Base-by-base conservation (phyloP, 345 rosid species). In the Euphorbia lathyris region DNA sequence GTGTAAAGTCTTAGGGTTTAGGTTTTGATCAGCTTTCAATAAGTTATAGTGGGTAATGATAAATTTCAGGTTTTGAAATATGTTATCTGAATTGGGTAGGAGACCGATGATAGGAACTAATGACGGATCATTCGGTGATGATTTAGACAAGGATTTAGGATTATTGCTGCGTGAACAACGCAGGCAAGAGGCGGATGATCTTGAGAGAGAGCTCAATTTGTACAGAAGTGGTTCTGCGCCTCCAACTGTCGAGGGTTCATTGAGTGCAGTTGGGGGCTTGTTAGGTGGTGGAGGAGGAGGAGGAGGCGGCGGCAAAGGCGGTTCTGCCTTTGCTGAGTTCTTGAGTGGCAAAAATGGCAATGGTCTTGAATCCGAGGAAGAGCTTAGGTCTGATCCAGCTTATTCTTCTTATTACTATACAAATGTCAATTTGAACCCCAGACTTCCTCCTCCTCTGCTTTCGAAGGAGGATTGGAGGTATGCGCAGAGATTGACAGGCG, bases 401-500 rank as follows among this genome's bases (percentile, higher is more conserved):
- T 91, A 91, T 77, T 71, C 75, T 45, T 72, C 85, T 0, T 93
- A 90, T 64, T 91, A 89, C 74, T 86, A 86, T 84, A 84, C 88
- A 1, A 86, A 89, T 76, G 87, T 85, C 76, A 91, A 91, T 74
- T 74, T 90, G 76, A 93, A 93, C 73, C 98, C 98, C 10, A 88
- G 98, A 82, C 86, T 93, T 47, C 97, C 98, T 0, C 97, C 97
- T 43, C 98, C 98, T 68, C 77, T 93, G 74, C 75, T 86, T 65
- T 90, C 98, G 13, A 87, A 86, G 74, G 97, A 88, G 83, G 97
- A 92, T 78, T 85, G 89, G 91, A 90, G 85, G 73, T 87, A 80
- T 77, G 77, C 93, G 14, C 98, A 93, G 76, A 87, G 93, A 78
- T 71, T 90, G 74, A 83, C 88, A 66, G 89, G 90, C 27, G 86